Evolutionary conservation across 2,329 filamentous ascomycete genomes (phyloP), one percentile per base, ranked within the genome.

Genomic region (Colletotrichum spinosum): DNA sequence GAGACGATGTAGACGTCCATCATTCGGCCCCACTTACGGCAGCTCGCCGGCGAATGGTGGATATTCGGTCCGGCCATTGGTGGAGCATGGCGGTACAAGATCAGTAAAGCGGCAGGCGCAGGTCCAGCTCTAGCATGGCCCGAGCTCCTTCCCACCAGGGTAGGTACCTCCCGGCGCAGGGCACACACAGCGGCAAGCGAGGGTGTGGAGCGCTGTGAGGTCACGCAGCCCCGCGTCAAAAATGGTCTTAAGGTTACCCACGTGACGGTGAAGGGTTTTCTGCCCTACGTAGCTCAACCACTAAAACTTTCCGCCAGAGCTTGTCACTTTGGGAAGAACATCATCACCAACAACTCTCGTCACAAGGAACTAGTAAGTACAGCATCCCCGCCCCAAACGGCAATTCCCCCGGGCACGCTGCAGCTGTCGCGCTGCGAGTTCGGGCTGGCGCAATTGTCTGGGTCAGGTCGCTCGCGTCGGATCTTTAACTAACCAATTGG

Each of bases 281-380:
- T 68, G 67, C 67, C 67, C 67, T 68, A 67, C 46, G 25, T 12
- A 55, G 53, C 49, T 67, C 64, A 38, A 65, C 60, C 64, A 65
- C 54, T 65, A 67, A 67, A 67, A 67, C 64, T 65, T 64, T 54
- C 38, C 45, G 48, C 17, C 39, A 53, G 42, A 25, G 44, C 49
- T 41, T 67, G 57, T 8, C 53, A 37, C 38, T 49, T 54, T 11
- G 41, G 49, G 46, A 53, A n/a, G 51, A 64, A 68, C 60, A 57
- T 68, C 66, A 68, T 66, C 68, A 69, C 66, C 67, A 67, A 68
- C 63, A 68, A 53, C 66, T 68, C 68, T 69, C 68, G 63, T 68
- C 67, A 50, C 54, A 61, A 60, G 56, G 57, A 51, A 68, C 62
- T 60, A 68, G 68, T 69, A 64, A 68, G 68, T 69, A 9, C 38